Conservation (phyloP, 148 eudicot genomes). For the Tetragonia tetragonoides region DNA sequence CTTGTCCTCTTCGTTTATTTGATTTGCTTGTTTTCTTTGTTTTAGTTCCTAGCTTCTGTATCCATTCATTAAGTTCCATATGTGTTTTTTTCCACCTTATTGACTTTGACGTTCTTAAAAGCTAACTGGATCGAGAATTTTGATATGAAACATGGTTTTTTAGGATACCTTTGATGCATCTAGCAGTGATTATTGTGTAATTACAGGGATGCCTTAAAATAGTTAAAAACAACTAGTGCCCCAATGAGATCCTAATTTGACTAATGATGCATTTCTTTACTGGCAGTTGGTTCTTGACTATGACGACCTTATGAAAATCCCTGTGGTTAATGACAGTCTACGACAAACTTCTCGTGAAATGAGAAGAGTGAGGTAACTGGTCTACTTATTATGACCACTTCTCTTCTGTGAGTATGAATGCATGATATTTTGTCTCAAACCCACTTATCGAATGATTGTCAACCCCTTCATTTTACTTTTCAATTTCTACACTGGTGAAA, state of each 20-base stretch:
- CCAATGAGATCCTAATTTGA: not conserved
- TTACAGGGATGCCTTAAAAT: not conserved
- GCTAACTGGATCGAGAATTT: not conserved
- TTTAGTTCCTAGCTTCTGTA: no score
- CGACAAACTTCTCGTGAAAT: conserved; percentile 30
- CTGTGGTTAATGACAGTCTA: conserved; percentile 44
- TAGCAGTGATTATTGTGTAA: not conserved
- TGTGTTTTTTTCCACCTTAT: no score
- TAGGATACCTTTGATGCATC: not conserved
- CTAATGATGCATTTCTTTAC: conserved; percentile 10
- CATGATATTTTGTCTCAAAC: not conserved
- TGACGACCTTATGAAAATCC: conserved; percentile 67
- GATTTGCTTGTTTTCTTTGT: no score
- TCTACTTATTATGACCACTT: not conserved
- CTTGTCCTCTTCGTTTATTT: no score
- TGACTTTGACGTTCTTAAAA: no score
- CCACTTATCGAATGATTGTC: not conserved
- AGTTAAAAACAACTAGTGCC: not conserved
- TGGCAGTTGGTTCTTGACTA: conserved; percentile 81
- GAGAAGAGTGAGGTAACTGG: conserved; percentile 49
- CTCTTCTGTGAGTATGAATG: not conserved
- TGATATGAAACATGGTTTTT: not conserved
- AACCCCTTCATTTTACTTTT: not conserved
- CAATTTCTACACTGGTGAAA: not conserved
- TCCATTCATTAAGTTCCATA: no score